phyloP scores from a whole-genome alignment of 2,329 filamentous ascomycete species.

The Monosporascus sp. region DNA sequence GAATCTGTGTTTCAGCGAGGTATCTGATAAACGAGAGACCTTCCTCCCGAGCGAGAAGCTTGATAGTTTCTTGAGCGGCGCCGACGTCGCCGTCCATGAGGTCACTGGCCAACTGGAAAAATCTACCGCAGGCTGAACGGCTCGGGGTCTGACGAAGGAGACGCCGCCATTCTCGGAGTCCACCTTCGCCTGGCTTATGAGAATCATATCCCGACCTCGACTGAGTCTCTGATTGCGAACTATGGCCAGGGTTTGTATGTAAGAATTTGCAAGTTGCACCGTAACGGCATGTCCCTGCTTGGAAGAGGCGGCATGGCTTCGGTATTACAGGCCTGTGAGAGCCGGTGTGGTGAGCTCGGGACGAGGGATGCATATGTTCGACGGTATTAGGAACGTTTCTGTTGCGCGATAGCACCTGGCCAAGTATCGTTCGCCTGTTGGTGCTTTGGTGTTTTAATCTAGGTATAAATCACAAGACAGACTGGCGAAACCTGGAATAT shows the following conservation, averaged over 20 bases:
- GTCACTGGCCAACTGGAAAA: conserved; percentile 25
- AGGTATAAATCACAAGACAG: too few species aligned
- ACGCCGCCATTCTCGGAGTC: conserved; percentile 37
- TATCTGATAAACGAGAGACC: conserved; percentile 24
- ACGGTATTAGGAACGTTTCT: too few species aligned
- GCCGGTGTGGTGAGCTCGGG: too few species aligned
- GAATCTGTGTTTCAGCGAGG: conserved; percentile 19
- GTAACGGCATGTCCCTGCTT: conserved; percentile 10
- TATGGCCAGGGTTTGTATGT: neutral
- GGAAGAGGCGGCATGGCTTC: conserved; percentile 29
- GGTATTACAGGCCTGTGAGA: too few species aligned
- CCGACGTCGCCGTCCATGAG: conserved; percentile 27
- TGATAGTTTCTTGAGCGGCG: conserved; percentile 24
- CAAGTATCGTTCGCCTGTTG: too few species aligned
- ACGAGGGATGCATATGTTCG: too few species aligned
- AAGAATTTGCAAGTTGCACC: neutral
- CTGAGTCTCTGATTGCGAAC: neutral
- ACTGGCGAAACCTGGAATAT: rapidly evolving
- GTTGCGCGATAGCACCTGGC: too few species aligned
- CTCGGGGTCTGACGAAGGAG: conserved; percentile 8
- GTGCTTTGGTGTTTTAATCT: too few species aligned
- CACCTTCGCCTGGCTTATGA: conserved; percentile 36
- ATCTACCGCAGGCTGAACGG: conserved; percentile 9
- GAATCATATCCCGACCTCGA: neutral
- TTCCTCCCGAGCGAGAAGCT: conserved; percentile 20